phyloP scores from a whole-genome alignment of 1,284 basidiomycete species.

The Malassezia yamatoensis region DNA sequence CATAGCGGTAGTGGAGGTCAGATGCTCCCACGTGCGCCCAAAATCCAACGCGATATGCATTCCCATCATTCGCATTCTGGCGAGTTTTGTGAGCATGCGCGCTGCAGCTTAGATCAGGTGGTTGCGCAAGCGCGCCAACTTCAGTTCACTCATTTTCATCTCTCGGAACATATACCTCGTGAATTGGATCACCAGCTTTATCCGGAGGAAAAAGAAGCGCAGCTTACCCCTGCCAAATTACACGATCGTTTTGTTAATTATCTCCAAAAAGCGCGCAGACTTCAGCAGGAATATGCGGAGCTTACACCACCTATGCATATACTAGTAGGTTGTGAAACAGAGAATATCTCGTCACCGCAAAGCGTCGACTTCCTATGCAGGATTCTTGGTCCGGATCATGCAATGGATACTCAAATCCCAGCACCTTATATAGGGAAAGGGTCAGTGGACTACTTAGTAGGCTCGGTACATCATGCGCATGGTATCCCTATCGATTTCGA shows the following conservation, averaged over 20 bases:
- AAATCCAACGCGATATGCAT: slow-evolving; percentile 20
- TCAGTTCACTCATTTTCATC: slow-evolving; percentile 71
- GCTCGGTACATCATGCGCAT: slow-evolving; percentile 83
- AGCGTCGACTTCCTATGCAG: slow-evolving; percentile 51
- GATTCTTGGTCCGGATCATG: slow-evolving; percentile 49
- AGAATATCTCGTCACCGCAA: slow-evolving; percentile 66
- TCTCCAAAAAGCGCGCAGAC: slow-evolving; percentile 63
- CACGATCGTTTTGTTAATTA: slow-evolving; percentile 60
- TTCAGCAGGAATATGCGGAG: slow-evolving; percentile 52
- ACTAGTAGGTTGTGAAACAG: slow-evolving; percentile 85
- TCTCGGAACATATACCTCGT: slow-evolving; percentile 89
- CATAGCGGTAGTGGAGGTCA: not conserved
- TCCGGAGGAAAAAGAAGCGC: slow-evolving; percentile 64
- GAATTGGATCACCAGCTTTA: slow-evolving; percentile 73
- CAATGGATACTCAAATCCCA: not conserved
- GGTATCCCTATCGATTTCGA: slow-evolving; percentile 89
- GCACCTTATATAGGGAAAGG: slow-evolving; percentile 16
- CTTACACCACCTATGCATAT: slow-evolving; percentile 55
- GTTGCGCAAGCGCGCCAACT: slow-evolving; percentile 66
- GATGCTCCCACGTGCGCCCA: not conserved
- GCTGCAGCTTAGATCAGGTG: slow-evolving; percentile 65
- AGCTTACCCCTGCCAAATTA: slow-evolving; percentile 53
- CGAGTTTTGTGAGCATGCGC: slow-evolving; percentile 86
- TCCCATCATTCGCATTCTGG: slow-evolving; percentile 88
- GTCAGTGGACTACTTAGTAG: slow-evolving; percentile 76